A percentile compares a stretch with the other conserved stretches of the same genome.
These are phyloP conservation scores for Thermothelomyces thermophilus DNA, from an alignment of 2,329 filamentous ascomycete genomes.

Conservation along the genomic window DNA sequence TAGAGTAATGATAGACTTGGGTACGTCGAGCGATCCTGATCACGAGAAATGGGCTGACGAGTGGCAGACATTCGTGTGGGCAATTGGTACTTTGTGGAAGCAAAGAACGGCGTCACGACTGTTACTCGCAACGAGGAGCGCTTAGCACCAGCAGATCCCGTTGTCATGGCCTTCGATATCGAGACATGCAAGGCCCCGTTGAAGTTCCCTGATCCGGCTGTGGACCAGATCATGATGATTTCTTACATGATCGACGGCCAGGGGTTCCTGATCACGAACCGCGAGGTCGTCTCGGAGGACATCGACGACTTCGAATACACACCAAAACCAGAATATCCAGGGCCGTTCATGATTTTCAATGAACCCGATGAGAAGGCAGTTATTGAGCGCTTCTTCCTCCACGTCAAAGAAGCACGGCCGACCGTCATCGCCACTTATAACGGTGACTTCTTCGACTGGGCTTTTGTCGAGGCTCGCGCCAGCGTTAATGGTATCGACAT, in stretches of 20 bases:
- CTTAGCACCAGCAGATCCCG: constrained; percentile 83
- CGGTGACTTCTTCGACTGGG: constrained; percentile 99
- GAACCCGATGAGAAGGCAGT: constrained; percentile 86
- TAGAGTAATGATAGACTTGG: constrained; percentile 92
- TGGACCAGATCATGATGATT: constrained; percentile 99
- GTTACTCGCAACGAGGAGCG: constrained; percentile 80
- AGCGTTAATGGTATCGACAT: constrained; percentile 96
- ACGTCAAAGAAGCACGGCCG: constrained; percentile 89
- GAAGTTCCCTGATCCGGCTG: constrained; percentile 90
- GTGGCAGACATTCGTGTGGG: constrained; percentile 79
- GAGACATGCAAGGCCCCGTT: constrained; percentile 93
- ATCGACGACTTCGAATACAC: constrained; percentile 98
- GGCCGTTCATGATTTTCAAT: constrained; percentile 96
- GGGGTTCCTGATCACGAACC: constrained; percentile 94
- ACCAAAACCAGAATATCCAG: constrained; percentile 90
- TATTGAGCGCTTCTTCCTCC: constrained; percentile 87
- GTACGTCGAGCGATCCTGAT: constrained; percentile 38
- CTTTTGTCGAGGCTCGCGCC: constrained; percentile 89
- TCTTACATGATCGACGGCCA: constrained; percentile 99
- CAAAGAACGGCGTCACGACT: constrained; percentile 83
- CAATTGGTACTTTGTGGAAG: constrained; percentile 94
- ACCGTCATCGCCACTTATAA: constrained; percentile 99
- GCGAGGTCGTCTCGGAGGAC: constrained; percentile 95
- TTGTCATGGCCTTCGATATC: constrained; percentile 99
- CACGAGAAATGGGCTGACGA: constrained; percentile 20